A percentile compares a stretch with the other conserved stretches of the same genome.
Evolutionary conservation across 164 flowering plant species (phyloP).

Genomic region (Macadamia integrifolia): DNA sequence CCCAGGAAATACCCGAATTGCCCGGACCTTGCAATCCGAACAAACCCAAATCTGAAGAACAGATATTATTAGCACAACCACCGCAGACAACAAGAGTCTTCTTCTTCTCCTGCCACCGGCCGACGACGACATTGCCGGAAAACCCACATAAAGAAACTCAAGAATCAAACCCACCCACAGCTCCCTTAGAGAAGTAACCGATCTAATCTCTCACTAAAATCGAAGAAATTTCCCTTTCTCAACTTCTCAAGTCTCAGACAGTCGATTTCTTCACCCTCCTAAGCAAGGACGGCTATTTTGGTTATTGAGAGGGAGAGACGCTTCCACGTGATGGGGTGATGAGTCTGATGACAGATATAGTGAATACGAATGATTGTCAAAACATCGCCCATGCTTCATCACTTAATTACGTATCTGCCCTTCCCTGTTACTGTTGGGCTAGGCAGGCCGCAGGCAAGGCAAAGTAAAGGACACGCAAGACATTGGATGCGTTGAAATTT

Average conservation of each 20-base stretch:
- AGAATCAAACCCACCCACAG: too few species aligned
- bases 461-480: too few species aligned
- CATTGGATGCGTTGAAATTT: not conserved
- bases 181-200: too few species aligned
- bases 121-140: slow-evolving; percentile 26
- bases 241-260: too few species aligned
- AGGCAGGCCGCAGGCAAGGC: too few species aligned
- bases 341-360: not conserved
- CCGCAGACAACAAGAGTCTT: slow-evolving; percentile 11
- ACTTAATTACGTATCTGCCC: not conserved
- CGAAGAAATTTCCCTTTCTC: too few species aligned
- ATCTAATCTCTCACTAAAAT: too few species aligned
- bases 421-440: not conserved
- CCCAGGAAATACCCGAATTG: slow-evolving; percentile 24
- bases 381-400: not conserved
- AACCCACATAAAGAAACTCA: slow-evolving; percentile 20
- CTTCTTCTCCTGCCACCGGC: slow-evolving; percentile 6
- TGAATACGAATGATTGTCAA: not conserved
- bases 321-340: not conserved
- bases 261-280: too few species aligned
- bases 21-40: slow-evolving; percentile 23
- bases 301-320: too few species aligned
- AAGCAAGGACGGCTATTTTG: too few species aligned
- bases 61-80: slow-evolving; percentile 17
- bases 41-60: slow-evolving; percentile 33